Evolutionary conservation across 257 asterid species (phyloP), one percentile per base, ranked within the genome.

Genomic region (Salvia rosmarinus): DNA sequence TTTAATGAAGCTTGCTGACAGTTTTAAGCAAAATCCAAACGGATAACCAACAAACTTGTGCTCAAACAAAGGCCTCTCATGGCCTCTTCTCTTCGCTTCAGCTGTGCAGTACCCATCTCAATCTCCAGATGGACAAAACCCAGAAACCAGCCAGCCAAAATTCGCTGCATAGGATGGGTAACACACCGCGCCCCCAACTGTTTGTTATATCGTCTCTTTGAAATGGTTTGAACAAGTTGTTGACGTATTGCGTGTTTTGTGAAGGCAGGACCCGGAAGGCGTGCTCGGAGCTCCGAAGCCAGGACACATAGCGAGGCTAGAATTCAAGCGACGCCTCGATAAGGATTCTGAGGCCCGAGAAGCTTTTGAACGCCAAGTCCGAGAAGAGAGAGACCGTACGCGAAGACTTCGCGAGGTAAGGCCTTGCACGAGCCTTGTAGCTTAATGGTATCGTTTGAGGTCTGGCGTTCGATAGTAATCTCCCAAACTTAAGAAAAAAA

Each of bases 261-360:
- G 72, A 85, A 72, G 82, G 84, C 82, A 92, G 98, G 97, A 93
- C 58, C 98, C 98, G 3, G 98, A 93, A 77, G 96, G 96, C n/a
- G 42, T 90, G 2, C 81, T 93, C 21, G 83, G 90, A 14, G 57
- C 90, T 23, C 91, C 96, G 0, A 72, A 60, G 68, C 23, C 87
- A 6, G 98, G 97, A 3, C 96, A 86, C 77, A 83, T 93, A 61
- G 82, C 94, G 6, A 73, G 84, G 79, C 58, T 82, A 4, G 92
- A 93, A 81, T 90, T 93, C 85, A 85, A 77, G 79, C 82, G 67
- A 34, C 84, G 86, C 43, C 86, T 93, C 13, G 94, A 90, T 60
- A 90, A 83, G 67, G 98, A 92, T 51, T 51, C 82, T 3, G 88
- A 78, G 0, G 97, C 96, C 11, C 79, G 90, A 77, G 96, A 86